These are phyloP conservation scores for Umbellularia californica DNA, from an alignment of 164 flowering plant genomes.

Conservation along the genomic window DNA sequence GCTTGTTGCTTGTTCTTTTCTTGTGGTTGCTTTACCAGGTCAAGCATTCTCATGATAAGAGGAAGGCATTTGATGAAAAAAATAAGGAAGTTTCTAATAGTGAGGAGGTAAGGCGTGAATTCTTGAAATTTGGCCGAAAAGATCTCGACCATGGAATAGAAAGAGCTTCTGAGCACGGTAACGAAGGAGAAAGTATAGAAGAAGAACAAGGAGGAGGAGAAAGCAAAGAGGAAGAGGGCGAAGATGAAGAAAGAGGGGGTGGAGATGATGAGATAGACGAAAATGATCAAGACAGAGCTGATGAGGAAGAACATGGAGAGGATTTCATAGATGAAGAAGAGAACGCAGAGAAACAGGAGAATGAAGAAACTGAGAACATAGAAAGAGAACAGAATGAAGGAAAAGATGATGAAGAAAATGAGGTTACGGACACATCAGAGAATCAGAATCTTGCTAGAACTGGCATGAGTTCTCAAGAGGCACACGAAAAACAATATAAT, in stretches of 20 bases:
- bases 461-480: conserved; percentile 45
- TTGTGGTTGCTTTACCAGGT: conserved; percentile 88
- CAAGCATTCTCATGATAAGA: conserved; percentile 63
- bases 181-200: conserved; percentile 33
- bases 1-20: conserved; percentile 56
- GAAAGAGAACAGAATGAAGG: conserved; percentile 8
- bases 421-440: conserved; percentile 26
- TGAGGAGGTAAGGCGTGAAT: conserved; percentile 20
- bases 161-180: conserved; percentile 24
- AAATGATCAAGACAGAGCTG: conserved; percentile 6
- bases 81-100: conserved; percentile 19
- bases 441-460: conserved; percentile 44
- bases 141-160: conserved; percentile 45
- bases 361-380: conserved; percentile 24
- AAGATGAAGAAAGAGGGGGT: conserved; percentile 13
- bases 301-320: conserved; percentile 3
- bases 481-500: conserved; percentile 76
- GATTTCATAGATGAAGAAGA: conserved; percentile 4
- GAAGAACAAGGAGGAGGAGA: conserved; percentile 12
- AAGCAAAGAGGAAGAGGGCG: conserved; percentile 17
- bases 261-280: conserved; percentile 16
- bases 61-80: conserved; percentile 29
- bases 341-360: conserved; percentile 17
- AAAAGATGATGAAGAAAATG: conserved; percentile 10
- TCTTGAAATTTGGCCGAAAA: conserved; percentile 69